Base-by-base conservation (phyloP, 148 eudicot species). In the Amaranthus palmeri region DNA sequence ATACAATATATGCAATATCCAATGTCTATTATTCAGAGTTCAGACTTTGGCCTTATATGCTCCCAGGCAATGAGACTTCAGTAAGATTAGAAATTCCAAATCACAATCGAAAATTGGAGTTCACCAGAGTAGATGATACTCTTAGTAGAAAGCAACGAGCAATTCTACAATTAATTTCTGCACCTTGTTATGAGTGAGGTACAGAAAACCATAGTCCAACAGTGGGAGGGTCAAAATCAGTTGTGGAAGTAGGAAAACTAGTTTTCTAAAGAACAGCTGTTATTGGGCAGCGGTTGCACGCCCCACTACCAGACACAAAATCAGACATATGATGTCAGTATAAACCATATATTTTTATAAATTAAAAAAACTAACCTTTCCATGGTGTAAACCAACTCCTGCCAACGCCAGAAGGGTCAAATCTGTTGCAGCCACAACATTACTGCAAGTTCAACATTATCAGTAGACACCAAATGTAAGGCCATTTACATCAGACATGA, bases 381-480 rank as follows among this genome's bases (percentile, higher is more conserved):
- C 81, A 48, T 91, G 89, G 74, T 79, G 93, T 86, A 95, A 80
- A 78, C 98, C 98, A 81, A 89, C 86, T 78, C 98, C 98, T 13
- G 96, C 91, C 83, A 95, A 80, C 13, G 98, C 98, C 82, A 95
- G 73, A 51, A 95, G 74, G 44, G 98, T 95, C 74, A 88, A 74
- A 84, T 95, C 98, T 71, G 98, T 91, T 72, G 97, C 98, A 79
- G 98, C 98, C 78, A 88, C 93, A 76, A 95, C 98, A 85, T 95
- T 95, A 78, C 98, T 95, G 93, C 87, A 84, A 82, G 79, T 60
- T 75, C 68, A 76, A 57, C 71, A 77, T 68, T 52, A 72, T 78
- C 72, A 86, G 79, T 55, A 77, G 66, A 71, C 45, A 51, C 63
- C 69, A 54, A 64, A 72, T 70, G 41, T 59, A 51, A 49, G 70